These are phyloP conservation scores for Ceratobasidium sp. DNA, from an alignment of 1,284 basidiomycete genomes.

Conservation along the genomic window DNA sequence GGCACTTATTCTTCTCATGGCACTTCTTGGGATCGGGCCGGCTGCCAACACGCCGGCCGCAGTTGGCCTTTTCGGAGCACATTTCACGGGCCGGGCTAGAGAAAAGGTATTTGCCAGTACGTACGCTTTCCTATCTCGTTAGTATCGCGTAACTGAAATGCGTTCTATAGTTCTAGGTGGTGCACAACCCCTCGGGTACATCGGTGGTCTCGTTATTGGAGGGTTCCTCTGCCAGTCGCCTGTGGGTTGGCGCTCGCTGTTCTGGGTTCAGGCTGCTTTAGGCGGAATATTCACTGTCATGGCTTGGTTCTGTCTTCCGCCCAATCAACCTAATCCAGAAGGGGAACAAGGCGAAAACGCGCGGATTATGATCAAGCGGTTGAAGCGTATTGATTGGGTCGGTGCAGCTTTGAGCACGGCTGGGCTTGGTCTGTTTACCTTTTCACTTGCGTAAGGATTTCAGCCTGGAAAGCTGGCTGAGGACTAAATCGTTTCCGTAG, in stretches of 20 bases:
- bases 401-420: constrained; percentile 41
- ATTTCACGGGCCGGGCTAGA: constrained; percentile 39
- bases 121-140: not conserved
- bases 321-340: constrained; percentile 34
- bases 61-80: constrained; percentile 46
- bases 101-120: constrained; percentile 47
- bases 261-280: constrained; percentile 43
- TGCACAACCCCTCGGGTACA: constrained; percentile 48
- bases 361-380: constrained; percentile 35
- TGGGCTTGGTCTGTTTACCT: constrained; percentile 44
- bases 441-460: constrained; percentile 44
- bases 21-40: constrained; percentile 45
- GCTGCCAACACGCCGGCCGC: constrained; percentile 46
- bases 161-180: constrained; percentile 39
- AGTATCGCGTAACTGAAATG: not conserved
- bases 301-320: constrained; percentile 41
- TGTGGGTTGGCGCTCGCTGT: constrained; percentile 42
- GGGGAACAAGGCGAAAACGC: constrained; percentile 35
- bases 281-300: constrained; percentile 20
- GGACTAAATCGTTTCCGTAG: constrained; percentile 18
- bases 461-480: not conserved
- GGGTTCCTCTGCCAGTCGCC: constrained; percentile 45
- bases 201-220: constrained; percentile 47
- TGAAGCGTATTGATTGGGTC: constrained; percentile 47
- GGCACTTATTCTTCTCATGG: constrained; percentile 45